Evolutionary conservation across 176 grass and related monocot species (phyloP).

Genomic region (Hsuehochloa calcarea): DNA sequence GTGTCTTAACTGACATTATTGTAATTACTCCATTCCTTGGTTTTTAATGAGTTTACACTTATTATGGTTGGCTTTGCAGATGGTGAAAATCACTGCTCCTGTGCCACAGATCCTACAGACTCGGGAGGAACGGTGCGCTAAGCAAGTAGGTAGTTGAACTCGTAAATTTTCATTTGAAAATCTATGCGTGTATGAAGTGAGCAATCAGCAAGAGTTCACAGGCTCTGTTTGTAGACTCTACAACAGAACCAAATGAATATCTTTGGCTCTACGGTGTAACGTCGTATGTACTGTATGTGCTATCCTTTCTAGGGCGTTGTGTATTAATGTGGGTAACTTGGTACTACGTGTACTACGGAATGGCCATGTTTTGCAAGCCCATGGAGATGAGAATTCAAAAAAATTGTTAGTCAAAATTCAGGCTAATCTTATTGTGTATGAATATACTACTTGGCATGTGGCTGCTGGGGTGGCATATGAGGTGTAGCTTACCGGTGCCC

Average conservation of each 20-base stretch:
- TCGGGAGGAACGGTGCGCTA: slow-evolving; percentile 29
- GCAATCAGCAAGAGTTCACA: not conserved
- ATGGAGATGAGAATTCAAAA: not conserved
- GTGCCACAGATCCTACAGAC: slow-evolving; percentile 61
- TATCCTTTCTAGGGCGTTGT: not conserved
- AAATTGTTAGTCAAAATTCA: no score
- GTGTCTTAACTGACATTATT: slow-evolving; percentile 10
- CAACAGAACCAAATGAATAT: not conserved
- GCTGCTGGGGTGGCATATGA: not conserved
- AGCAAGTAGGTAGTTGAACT: slow-evolving; percentile 14
- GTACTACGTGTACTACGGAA: not conserved
- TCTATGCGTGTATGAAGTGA: not conserved
- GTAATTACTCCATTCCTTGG: slow-evolving; percentile 1
- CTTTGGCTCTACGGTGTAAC: not conserved
- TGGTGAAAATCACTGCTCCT: slow-evolving; percentile 60
- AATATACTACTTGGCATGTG: no score
- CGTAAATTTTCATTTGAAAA: not conserved
- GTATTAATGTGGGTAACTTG: not conserved
- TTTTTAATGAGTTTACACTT: not conserved
- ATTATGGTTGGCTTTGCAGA: slow-evolving; percentile 43
- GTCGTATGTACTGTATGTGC: not conserved
- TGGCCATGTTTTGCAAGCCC: not conserved
- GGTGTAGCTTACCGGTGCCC: no score
- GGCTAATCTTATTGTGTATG: no score
- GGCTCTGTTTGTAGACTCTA: not conserved